Percentiles rank a stretch among this genome's conserved stretches.
Evolutionary conservation across 148 eudicot genomes (phyloP).

Genomic region (Fagopyrum tataricum): DNA sequence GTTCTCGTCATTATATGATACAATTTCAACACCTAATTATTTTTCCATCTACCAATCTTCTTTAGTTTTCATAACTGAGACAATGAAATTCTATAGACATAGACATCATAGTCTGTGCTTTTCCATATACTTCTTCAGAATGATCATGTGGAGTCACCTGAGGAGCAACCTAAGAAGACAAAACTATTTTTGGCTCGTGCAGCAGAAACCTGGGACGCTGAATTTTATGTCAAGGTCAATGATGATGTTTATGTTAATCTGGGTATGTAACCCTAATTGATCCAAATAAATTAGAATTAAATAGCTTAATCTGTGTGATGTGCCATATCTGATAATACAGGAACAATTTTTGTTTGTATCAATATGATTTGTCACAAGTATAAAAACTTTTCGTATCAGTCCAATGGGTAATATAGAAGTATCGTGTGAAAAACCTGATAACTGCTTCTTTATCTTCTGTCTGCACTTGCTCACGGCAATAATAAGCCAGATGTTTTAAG

Average conservation of each 20-base stretch:
- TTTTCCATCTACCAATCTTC: not conserved
- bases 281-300: not conserved
- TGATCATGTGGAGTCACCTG: slow-evolving; percentile 63
- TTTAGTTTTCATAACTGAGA: not conserved
- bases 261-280: slow-evolving; percentile 36
- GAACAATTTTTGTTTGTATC: not conserved
- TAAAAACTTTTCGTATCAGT: not conserved
- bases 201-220: slow-evolving; percentile 70
- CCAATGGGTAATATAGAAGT: not conserved
- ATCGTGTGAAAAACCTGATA: not conserved
- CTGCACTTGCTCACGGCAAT: not conserved
- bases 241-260: slow-evolving; percentile 74
- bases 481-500: not conserved
- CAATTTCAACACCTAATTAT: not conserved
- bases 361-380: not conserved
- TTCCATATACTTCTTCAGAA: slow-evolving; percentile 30
- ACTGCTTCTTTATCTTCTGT: not conserved
- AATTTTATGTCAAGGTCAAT: slow-evolving; percentile 74
- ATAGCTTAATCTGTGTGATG: not conserved
- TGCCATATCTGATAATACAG: not conserved
- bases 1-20: not conserved
- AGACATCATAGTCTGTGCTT: not conserved
- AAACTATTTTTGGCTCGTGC: slow-evolving; percentile 77
- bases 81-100: not conserved
- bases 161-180: slow-evolving; percentile 67